Base-by-base conservation (phyloP, 257 asterid genomes). In the Solanum chmielewskii region DNA sequence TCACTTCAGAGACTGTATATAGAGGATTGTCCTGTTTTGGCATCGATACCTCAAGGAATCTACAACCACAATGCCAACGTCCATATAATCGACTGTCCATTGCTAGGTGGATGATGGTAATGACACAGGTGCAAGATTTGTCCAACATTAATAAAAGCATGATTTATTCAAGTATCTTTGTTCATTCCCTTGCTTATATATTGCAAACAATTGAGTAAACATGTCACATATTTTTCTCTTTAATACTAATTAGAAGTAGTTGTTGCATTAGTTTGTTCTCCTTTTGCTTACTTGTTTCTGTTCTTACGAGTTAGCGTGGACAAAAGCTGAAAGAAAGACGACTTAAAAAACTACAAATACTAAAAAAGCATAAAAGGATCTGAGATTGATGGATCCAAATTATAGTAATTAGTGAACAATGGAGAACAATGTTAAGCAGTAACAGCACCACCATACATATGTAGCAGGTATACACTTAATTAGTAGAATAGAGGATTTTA, bases 11-110 rank as follows among this genome's bases (percentile, higher is more conserved):
- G 89, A 75, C 87, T 92, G 3, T 91, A 91, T 47, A 31, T 93
- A 44, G 93, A 90, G 88, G 94, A 91, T 71, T 93, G 95, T 87
- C 94, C 93, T 25, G 88, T 66, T 64, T 52, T 92, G 44, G 49
- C 44, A 27, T 64, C 31, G 29, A 83, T 92, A 56, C 93, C 93
- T 39, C 78, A 89, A 37, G 86, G 49, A 73, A 49, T 84, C 68
- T 56, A 80, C 42, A 89, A 47, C 68, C 82, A 74, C 49, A 56
- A 75, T 52, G 90, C 88, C 11, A 87, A 90, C 74, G 87, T 92
- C 83, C 91, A 88, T 68, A 70, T 91, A 31, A 90, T 90, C 47
- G 93, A 91, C 66, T 92, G 93, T 77, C 93, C 93, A 29, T 85
- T 41, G 20, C 62, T 92, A 14, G 87, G 20, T 45, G 86, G 33